phyloP scores from a whole-genome alignment of 2,329 filamentous ascomycete species.

The Cercospora nicotianae region DNA sequence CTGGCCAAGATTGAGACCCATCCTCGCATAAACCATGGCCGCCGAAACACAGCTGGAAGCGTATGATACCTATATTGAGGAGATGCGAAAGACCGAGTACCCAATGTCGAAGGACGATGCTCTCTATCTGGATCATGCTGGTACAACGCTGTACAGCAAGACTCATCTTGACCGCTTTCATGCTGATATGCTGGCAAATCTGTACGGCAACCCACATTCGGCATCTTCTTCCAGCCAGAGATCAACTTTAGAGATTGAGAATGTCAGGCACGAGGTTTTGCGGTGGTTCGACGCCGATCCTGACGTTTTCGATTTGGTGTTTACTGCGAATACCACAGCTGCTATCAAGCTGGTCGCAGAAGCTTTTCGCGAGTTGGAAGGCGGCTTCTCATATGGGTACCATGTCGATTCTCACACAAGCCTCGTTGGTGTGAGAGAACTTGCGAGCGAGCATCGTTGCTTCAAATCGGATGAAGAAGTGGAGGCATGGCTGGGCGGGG shows the following conservation, averaged over 20 bases:
- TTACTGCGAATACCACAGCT: constrained; percentile 89
- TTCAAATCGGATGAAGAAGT: constrained; percentile 65
- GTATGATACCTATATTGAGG: constrained; percentile 48
- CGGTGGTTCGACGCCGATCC: constrained; percentile 80
- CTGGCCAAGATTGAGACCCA: background rate
- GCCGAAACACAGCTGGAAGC: constrained; percentile 17
- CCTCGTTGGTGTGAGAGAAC: constrained; percentile 69
- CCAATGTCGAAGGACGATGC: constrained; percentile 40
- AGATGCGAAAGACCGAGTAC: constrained; percentile 51
- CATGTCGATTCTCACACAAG: constrained; percentile 86
- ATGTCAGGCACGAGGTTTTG: constrained; percentile 69
- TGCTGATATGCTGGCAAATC: constrained; percentile 70
- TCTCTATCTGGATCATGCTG: constrained; percentile 86
- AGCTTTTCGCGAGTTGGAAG: constrained; percentile 64
- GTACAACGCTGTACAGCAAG: constrained; percentile 68
- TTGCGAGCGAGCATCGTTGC: constrained; percentile 65
- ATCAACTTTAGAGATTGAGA: constrained; percentile 67
- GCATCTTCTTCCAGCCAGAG: constrained; percentile 76
- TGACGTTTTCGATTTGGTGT: constrained; percentile 79
- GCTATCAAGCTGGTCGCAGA: constrained; percentile 86
- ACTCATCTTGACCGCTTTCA: constrained; percentile 79
- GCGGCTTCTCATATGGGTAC: constrained; percentile 78
- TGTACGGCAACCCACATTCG: constrained; percentile 93
- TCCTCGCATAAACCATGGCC: constrained; percentile 12
- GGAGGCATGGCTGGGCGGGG: constrained; percentile 59